A percentile compares a stretch with the other conserved stretches of the same genome.
phyloP scores from a whole-genome alignment of 2,329 filamentous ascomycete genomes.

The Coniochaeta sp. region DNA sequence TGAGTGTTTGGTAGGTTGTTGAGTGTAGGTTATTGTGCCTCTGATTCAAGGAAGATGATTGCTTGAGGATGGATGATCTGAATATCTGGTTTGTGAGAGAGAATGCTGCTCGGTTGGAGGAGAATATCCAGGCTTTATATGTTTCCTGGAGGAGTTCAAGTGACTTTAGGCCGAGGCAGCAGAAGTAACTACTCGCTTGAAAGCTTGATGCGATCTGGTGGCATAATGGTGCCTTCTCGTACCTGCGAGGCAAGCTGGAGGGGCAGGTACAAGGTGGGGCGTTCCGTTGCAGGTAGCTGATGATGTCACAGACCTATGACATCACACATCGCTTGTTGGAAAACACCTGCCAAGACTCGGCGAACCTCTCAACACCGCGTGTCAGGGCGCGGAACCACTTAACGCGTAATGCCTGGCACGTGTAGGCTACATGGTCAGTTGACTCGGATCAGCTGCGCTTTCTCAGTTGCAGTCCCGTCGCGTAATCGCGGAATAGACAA shows the following conservation, averaged over 20 bases:
- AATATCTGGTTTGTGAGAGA: neutral
- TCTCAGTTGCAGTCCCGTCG: too few species aligned
- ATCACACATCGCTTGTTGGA: neutral
- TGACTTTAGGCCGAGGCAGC: neutral
- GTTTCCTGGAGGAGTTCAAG: neutral
- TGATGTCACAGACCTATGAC: neutral
- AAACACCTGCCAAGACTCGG: too few species aligned
- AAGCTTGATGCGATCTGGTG: neutral
- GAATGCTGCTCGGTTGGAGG: neutral
- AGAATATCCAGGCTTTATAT: neutral
- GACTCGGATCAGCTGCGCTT: too few species aligned
- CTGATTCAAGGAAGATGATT: neutral
- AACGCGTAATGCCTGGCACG: too few species aligned
- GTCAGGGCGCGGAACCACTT: too few species aligned
- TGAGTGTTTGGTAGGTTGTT: constrained; percentile 4
- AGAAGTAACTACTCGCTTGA: neutral
- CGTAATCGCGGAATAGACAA: too few species aligned
- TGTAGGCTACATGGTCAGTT: too few species aligned
- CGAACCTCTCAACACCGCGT: too few species aligned
- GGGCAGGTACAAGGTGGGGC: neutral
- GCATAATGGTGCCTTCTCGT: neutral
- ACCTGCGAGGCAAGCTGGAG: neutral
- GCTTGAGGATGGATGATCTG: neutral
- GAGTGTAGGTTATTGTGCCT: neutral
- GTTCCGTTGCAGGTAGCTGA: neutral